Percentiles rank a stretch among this genome's conserved stretches.
These are phyloP conservation scores for Cavenderia fasciculata DNA, from an alignment of 78 protist species.

Conservation along the genomic window DNA sequence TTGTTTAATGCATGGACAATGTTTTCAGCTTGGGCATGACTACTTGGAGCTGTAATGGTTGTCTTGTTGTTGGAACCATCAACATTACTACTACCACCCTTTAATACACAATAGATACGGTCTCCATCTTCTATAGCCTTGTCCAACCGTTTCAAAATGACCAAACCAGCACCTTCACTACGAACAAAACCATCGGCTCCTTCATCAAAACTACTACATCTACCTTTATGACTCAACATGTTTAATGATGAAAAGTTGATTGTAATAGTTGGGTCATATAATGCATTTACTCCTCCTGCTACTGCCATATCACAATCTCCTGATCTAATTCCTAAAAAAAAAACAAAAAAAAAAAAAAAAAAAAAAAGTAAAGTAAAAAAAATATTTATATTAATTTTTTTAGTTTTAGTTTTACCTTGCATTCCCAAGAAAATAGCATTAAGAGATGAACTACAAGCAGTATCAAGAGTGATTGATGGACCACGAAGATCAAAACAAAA, in stretches of 20 bases:
- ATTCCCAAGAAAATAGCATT: constrained; percentile 86
- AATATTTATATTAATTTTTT: no score
- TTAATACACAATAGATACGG: constrained; percentile 69
- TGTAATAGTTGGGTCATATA: constrained; percentile 47
- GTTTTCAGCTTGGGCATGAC: constrained; percentile 75
- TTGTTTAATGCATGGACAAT: constrained; percentile 58
- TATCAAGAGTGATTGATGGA: constrained; percentile 89
- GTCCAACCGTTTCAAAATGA: constrained; percentile 44
- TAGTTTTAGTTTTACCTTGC: no score
- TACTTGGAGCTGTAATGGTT: constrained; percentile 79
- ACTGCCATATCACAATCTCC: constrained; percentile 86
- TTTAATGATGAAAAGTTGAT: constrained; percentile 26
- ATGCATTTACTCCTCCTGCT: constrained; percentile 87
- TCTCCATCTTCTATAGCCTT: constrained; percentile 58
- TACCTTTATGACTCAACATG: constrained; percentile 80
- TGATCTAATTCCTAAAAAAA: constrained; percentile 62
- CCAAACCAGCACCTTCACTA: constrained; percentile 86
- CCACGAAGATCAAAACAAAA: constrained; percentile 87
- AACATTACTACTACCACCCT: constrained; percentile 68
- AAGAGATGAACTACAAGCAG: constrained; percentile 93
- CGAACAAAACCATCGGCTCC: constrained; percentile 92
- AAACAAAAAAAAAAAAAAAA: no score
- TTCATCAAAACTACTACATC: constrained; percentile 86
- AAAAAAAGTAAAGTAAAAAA: constrained; percentile 54
- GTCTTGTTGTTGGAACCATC: constrained; percentile 82